Percentiles rank a stretch among this genome's conserved stretches.
phyloP scores from a whole-genome alignment of 352 stramenopile genomes.

The Pythium guiyangense region DNA sequence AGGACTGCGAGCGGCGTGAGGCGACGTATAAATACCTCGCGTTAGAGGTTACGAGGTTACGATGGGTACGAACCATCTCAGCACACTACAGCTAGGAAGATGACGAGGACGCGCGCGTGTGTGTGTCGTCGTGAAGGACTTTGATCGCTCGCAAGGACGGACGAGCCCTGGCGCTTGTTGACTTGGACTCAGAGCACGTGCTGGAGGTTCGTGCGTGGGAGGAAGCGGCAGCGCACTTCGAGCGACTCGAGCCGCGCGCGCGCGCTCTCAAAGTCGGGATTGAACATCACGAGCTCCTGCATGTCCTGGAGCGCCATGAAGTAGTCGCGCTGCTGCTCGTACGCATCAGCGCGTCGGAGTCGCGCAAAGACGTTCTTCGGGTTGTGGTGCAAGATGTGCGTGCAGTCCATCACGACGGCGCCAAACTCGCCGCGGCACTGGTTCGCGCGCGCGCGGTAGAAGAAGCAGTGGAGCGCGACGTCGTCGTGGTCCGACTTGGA shows the following conservation, averaged over 20 bases:
- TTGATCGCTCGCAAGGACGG: background rate
- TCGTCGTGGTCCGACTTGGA: constrained; percentile 43
- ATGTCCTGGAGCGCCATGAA: constrained; percentile 56
- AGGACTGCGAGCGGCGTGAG: too few relatives aligned
- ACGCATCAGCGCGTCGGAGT: constrained; percentile 45
- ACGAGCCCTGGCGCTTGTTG: background rate
- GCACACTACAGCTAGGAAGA: too few relatives aligned
- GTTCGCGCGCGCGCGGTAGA: constrained; percentile 50
- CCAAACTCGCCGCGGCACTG: constrained; percentile 46
- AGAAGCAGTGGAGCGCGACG: constrained; percentile 48
- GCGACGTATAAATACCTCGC: too few relatives aligned
- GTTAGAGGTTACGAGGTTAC: too few relatives aligned
- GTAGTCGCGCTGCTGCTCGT: constrained; percentile 55
- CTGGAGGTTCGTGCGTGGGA: constrained; percentile 21
- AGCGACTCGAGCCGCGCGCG: constrained; percentile 33
- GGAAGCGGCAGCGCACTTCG: constrained; percentile 36
- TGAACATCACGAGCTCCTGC: constrained; percentile 42
- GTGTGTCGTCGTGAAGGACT: too few relatives aligned
- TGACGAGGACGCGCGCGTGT: too few relatives aligned
- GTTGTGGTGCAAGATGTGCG: constrained; percentile 40
- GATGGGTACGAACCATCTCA: too few relatives aligned
- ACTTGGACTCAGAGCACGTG: constrained; percentile 6
- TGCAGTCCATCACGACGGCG: constrained; percentile 48
- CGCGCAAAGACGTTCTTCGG: constrained; percentile 50
- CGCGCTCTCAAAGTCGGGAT: constrained; percentile 51